These are phyloP conservation scores for Verruconis gallopava DNA, from an alignment of 2,329 filamentous ascomycete genomes.

Conservation along the genomic window DNA sequence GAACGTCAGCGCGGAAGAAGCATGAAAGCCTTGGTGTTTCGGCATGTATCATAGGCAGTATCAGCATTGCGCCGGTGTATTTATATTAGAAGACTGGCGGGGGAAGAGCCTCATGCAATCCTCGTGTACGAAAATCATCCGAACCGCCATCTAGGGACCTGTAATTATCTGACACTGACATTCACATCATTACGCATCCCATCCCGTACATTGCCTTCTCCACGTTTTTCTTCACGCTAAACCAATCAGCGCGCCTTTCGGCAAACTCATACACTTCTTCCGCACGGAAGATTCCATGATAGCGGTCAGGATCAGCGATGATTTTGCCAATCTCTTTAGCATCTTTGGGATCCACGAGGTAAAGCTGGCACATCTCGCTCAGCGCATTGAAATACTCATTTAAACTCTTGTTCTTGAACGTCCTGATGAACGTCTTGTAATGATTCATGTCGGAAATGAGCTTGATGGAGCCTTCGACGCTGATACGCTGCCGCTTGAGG, in stretches of 20 bases:
- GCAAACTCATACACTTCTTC: conserved; percentile 98
- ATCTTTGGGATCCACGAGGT: conserved; percentile 73
- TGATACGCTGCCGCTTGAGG: conserved; percentile 88
- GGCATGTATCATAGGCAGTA: neutral
- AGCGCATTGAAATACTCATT: conserved; percentile 84
- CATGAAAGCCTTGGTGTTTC: neutral
- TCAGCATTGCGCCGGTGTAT: neutral
- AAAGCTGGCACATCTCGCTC: conserved; percentile 87
- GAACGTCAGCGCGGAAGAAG: too few species aligned
- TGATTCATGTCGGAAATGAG: conserved; percentile 93
- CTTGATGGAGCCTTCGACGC: conserved; percentile 76
- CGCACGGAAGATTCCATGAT: conserved; percentile 81
- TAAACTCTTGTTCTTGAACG: conserved; percentile 70
- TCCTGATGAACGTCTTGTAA: conserved; percentile 74
- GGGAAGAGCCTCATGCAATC: neutral
- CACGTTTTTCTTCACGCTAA: conserved; percentile 72
- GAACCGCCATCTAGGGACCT: too few species aligned
- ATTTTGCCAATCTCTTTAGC: conserved; percentile 92
- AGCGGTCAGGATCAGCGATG: conserved; percentile 82
- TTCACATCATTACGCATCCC: conserved; percentile 74
- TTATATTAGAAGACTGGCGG: neutral
- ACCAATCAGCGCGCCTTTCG: conserved; percentile 89
- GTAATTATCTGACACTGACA: neutral
- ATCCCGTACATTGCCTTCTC: conserved; percentile 96
- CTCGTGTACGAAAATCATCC: too few species aligned